Evolutionary conservation across 345 rosid species (phyloP), one percentile per base, ranked within the genome.

Genomic region (Anastatica hierochuntica): DNA sequence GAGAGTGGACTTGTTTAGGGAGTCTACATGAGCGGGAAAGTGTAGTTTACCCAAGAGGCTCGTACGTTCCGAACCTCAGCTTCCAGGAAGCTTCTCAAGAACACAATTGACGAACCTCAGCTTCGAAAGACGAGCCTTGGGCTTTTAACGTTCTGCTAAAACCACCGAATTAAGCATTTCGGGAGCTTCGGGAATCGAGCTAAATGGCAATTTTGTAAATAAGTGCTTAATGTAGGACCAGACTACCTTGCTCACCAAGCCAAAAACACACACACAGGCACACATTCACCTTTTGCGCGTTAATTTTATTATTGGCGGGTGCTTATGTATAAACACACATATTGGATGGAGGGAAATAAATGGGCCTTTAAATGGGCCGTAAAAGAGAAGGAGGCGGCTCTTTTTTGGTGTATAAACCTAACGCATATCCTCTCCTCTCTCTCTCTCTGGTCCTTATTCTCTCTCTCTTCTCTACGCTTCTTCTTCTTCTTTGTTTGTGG

Each of bases 211-310:
- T 30, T 11, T 45, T 36, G 82, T 78, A 60, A 77, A 26, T 58
- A 26, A 10, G 0, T 8, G 14, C 7, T 15, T 16, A 23, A 15
- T 59, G 69, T 69, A 44, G 75, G 61, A 35, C 31, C 64, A 14
- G 2, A 1, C 27, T 20, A 47, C 29, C 78, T 76, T 84, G 94
- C 60, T 47, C 64, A 48, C 76, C 88, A 82, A 80, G 87, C 63
- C 42, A 51, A 3, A 56, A 37, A n/a, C n/a, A n/a, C 27, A 24
- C 27, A 24, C 27, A n/a, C n/a, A 58, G 12, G 8, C 43, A 34
- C 36, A 7, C 7, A 4, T 6, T 18, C 6, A 4, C 27, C 27
- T 24, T 24, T 24, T 24, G 27, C 6, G 27, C 6, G 6, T 1
- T 24, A 24, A 24, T n/a, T n/a, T n/a, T n/a, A n/a, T n/a, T n/a